These are phyloP conservation scores for Ballota nigra DNA, from an alignment of 257 asterid genomes.

Conservation along the genomic window DNA sequence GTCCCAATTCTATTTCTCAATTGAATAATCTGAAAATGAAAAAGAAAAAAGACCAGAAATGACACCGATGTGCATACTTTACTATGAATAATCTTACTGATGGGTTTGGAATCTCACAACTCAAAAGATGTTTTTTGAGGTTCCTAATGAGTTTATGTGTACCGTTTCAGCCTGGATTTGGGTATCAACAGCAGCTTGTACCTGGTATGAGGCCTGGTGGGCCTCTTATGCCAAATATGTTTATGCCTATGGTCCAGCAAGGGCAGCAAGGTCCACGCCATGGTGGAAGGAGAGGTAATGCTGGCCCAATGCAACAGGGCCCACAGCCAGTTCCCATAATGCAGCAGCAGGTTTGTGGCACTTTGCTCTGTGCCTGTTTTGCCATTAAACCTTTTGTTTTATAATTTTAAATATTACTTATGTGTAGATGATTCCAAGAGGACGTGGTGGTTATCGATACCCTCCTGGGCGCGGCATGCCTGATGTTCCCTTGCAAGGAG, in stretches of 20 bases:
- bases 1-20: not conserved
- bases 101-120: not conserved
- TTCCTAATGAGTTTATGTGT: not conserved
- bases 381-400: not conserved
- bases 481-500: conserved; percentile 61
- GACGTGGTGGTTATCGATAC: conserved; percentile 78
- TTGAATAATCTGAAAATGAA: not conserved
- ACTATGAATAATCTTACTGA: not conserved
- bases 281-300: conserved; percentile 73
- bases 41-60: too few species aligned
- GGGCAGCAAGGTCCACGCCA: conserved; percentile 95
- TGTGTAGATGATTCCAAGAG: conserved; percentile 79
- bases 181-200: conserved; percentile 96
- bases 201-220: conserved; percentile 97
- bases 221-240: conserved; percentile 83
- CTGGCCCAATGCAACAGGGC: conserved; percentile 72
- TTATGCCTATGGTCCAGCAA: conserved; percentile 84
- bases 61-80: not conserved
- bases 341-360: conserved; percentile 72
- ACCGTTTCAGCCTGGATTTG: conserved; percentile 80
- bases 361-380: not conserved
- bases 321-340: conserved; percentile 74
- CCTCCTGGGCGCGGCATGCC: conserved; percentile 80
- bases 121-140: not conserved
- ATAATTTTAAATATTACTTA: not conserved